phyloP scores from a whole-genome alignment of 129 eudicot species.

The Silybum marianum region DNA sequence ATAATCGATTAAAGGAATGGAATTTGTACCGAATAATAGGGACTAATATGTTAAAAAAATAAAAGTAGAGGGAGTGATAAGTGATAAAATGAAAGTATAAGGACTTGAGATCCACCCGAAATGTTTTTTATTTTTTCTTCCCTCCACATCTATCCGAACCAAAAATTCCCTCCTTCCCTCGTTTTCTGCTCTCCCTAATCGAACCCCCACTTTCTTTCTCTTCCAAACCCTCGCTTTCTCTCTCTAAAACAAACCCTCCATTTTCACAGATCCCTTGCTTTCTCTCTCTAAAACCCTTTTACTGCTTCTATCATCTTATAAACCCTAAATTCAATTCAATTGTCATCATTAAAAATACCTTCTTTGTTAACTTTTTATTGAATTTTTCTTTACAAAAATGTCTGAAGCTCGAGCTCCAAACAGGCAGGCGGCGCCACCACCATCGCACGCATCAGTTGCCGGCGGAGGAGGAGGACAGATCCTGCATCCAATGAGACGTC shows the following conservation, averaged over 20 bases:
- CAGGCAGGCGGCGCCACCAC: conserved; percentile 49
- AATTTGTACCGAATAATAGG: not conserved
- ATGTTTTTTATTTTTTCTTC: conserved; percentile 42
- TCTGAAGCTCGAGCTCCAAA: conserved; percentile 48
- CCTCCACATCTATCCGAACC: conserved; percentile 98
- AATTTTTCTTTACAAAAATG: conserved; percentile 15
- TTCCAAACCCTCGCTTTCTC: conserved; percentile 45
- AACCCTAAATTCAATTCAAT: conserved; percentile 28
- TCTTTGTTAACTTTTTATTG: not conserved
- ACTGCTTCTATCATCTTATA: conserved; percentile 9
- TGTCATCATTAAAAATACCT: not conserved
- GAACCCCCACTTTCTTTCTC: conserved; percentile 37
- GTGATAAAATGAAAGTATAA: conserved; percentile 14
- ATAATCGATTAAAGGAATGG: too few relatives aligned
- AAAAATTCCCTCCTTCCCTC: conserved; percentile 95
- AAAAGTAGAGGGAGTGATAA: conserved; percentile 23
- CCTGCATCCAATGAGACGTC: conserved; percentile 57
- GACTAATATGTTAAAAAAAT: not conserved
- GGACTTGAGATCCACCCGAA: conserved; percentile 4
- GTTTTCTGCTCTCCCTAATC: conserved; percentile 47
- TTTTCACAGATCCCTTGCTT: conserved; percentile 33
- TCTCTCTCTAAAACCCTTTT: conserved; percentile 36
- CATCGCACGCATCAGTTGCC: conserved; percentile 32
- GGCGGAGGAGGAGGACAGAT: conserved; percentile 54
- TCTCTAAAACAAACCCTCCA: conserved; percentile 37